Percentiles rank a stretch among this genome's conserved stretches.
Evolutionary conservation across 2,329 filamentous ascomycete genomes (phyloP).

Genomic region (Podosphaera fusca): DNA sequence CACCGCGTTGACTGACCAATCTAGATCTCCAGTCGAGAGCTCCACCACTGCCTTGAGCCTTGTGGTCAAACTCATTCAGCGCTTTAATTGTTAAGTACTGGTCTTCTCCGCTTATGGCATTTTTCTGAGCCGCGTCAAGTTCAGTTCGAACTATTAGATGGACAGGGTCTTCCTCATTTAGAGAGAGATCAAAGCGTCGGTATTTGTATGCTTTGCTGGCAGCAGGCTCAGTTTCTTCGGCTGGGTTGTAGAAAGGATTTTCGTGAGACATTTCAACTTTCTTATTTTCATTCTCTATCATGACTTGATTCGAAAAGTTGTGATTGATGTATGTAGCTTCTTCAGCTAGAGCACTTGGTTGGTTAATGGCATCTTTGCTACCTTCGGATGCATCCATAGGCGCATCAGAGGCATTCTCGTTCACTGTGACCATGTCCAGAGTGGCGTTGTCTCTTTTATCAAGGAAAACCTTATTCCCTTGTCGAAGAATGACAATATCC

Average conservation of each 20-base stretch:
- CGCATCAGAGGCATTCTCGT: constrained; percentile 92
- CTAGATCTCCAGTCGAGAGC: constrained; percentile 95
- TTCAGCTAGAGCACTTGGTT: constrained; percentile 74
- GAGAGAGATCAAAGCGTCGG: constrained; percentile 82
- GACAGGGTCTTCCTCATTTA: constrained; percentile 74
- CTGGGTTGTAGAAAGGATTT: constrained; percentile 93
- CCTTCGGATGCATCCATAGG: constrained; percentile 79
- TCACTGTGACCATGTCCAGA: constrained; percentile 94
- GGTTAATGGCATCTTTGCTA: constrained; percentile 87
- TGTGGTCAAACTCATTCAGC: constrained; percentile 96
- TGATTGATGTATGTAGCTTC: constrained; percentile 99
- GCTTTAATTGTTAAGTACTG: constrained; percentile 84
- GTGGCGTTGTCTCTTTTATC: constrained; percentile 94
- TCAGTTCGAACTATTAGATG: constrained; percentile 87
- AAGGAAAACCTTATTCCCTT: constrained; percentile 92
- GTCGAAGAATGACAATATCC: constrained; percentile 86
- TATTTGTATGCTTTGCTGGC: constrained; percentile 98
- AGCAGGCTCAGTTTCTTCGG: constrained; percentile 78
- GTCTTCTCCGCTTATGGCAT: constrained; percentile 75
- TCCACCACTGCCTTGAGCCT: constrained; percentile 83
- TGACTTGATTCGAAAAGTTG: constrained; percentile 94
- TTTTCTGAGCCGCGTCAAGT: constrained; percentile 88
- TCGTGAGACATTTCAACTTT: constrained; percentile 70
- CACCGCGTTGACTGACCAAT: constrained; percentile 81
- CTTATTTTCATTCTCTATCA: constrained; percentile 53